Evolutionary conservation across 257 asterid genomes (phyloP).

Genomic region (Rehmannia glutinosa): DNA sequence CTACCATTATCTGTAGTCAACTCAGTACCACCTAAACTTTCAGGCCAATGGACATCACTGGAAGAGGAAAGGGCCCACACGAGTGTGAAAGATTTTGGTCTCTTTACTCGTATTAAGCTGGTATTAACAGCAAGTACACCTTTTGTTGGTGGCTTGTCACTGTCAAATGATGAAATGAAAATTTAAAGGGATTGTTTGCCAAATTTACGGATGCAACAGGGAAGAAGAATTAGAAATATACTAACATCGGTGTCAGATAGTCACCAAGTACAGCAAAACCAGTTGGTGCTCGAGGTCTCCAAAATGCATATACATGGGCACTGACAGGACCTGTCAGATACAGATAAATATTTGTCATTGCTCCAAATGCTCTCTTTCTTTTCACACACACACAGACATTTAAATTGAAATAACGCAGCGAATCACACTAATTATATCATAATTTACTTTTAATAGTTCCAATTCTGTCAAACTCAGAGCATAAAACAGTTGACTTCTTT

Average conservation of each 20-base stretch:
- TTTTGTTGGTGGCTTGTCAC: slow-evolving; percentile 94
- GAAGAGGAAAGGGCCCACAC: slow-evolving; percentile 61
- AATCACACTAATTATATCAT: background rate
- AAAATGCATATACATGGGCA: slow-evolving; percentile 66
- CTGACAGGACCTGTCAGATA: slow-evolving; percentile 40
- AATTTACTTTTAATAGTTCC: slow-evolving; percentile 73
- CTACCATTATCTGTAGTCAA: slow-evolving; percentile 21
- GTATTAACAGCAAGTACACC: slow-evolving; percentile 90
- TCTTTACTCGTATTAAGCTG: slow-evolving; percentile 76
- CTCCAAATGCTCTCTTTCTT: background rate
- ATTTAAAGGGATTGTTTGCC: background rate
- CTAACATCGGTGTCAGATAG: slow-evolving; percentile 92
- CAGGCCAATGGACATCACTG: slow-evolving; percentile 16
- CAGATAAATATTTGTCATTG: slow-evolving; percentile 14
- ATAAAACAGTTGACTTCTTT: slow-evolving; percentile 65
- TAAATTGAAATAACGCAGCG: slow-evolving; percentile 1
- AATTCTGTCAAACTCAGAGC: slow-evolving; percentile 89
- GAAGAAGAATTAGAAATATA: slow-evolving; percentile 20
- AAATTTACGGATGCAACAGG: slow-evolving; percentile 10
- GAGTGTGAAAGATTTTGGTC: slow-evolving; percentile 75
- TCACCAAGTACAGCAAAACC: slow-evolving; percentile 94
- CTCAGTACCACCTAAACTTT: slow-evolving; percentile 29
- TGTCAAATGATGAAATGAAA: slow-evolving; percentile 32
- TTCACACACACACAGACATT: background rate
- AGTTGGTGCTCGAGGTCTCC: slow-evolving; percentile 98